phyloP scores from a whole-genome alignment of 139 green algal species.

The Limnomonas spitsbergensis region DNA sequence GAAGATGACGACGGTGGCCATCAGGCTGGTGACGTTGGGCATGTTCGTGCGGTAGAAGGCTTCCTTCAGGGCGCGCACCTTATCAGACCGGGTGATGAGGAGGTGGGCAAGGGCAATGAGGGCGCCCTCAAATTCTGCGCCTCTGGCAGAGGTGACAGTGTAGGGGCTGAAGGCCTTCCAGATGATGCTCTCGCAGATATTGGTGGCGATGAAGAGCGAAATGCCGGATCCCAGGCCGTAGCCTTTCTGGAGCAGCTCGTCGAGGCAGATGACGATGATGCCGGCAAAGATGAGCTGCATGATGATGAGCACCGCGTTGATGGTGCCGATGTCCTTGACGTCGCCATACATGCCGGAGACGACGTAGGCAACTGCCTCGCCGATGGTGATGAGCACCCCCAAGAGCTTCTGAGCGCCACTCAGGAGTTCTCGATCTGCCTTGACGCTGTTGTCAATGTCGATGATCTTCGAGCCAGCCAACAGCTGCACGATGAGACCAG shows the following conservation, averaged over 20 bases:
- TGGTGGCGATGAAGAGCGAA: slow-evolving; percentile 99
- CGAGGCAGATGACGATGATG: slow-evolving; percentile 98
- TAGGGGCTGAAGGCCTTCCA: slow-evolving; percentile 97
- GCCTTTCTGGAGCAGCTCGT: slow-evolving; percentile 96
- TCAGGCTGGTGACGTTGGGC: slow-evolving; percentile 96
- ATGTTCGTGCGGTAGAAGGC: slow-evolving; percentile 97
- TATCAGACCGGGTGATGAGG: slow-evolving; percentile 90
- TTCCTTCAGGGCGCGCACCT: slow-evolving; percentile 86
- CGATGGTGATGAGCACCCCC: slow-evolving; percentile 96
- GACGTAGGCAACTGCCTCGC: slow-evolving; percentile 98
- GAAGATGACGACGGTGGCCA: slow-evolving; percentile 95
- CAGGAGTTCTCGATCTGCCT: slow-evolving; percentile 92
- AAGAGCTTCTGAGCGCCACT: slow-evolving; percentile 96
- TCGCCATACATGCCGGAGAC: slow-evolving; percentile 98
- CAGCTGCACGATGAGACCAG: slow-evolving; percentile 95
- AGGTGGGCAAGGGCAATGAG: slow-evolving; percentile 97
- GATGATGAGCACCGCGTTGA: slow-evolving; percentile 95
- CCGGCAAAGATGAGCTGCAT: slow-evolving; percentile 94
- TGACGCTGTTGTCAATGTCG: slow-evolving; percentile 95
- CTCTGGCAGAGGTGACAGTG: slow-evolving; percentile 76
- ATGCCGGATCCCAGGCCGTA: slow-evolving; percentile 98
- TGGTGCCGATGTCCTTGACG: slow-evolving; percentile 84
- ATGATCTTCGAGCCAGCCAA: slow-evolving; percentile 96
- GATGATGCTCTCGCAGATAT: slow-evolving; percentile 99
- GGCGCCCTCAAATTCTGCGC: slow-evolving; percentile 96